A percentile compares a stretch with the other conserved stretches of the same genome.
Evolutionary conservation across 495 filamentous ascomycete genomes (phyloP).

Genomic region (Clohesyomyces aquaticus): DNA sequence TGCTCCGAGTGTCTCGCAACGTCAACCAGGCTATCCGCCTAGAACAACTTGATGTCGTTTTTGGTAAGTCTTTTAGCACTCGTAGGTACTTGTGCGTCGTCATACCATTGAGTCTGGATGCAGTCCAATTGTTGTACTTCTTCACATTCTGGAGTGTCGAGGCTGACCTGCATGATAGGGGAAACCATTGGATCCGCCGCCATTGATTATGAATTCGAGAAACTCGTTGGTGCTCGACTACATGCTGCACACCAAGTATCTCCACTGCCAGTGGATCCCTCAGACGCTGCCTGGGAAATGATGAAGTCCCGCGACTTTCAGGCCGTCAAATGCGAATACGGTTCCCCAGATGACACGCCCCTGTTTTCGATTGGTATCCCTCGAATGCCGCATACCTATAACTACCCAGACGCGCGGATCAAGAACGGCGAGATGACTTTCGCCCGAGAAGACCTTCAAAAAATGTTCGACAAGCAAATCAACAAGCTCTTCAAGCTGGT

Average conservation of each 20-base stretch:
- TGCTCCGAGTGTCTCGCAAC: slow-evolving; percentile 40
- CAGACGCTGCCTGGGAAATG: slow-evolving; percentile 45
- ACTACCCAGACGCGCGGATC: slow-evolving; percentile 44
- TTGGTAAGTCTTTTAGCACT: slow-evolving; percentile 16
- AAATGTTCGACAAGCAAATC: slow-evolving; percentile 61
- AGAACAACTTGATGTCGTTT: slow-evolving; percentile 51
- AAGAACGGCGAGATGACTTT: slow-evolving; percentile 51
- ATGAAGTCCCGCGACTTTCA: slow-evolving; percentile 45
- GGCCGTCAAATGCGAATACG: slow-evolving; percentile 47
- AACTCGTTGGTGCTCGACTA: slow-evolving; percentile 35
- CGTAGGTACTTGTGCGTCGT: no score
- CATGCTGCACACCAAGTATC: slow-evolving; percentile 24
- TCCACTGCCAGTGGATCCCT: slow-evolving; percentile 30
- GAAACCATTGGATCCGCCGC: slow-evolving; percentile 43
- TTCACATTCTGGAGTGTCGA: no score
- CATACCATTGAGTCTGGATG: no score
- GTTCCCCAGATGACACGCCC: slow-evolving; percentile 46
- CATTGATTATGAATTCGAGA: slow-evolving; percentile 44
- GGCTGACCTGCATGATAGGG: neutral
- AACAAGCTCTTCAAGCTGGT: slow-evolving; percentile 57
- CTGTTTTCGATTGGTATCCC: slow-evolving; percentile 42
- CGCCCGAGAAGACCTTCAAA: slow-evolving; percentile 51
- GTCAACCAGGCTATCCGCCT: slow-evolving; percentile 42
- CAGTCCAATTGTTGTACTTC: no score
- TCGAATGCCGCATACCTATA: slow-evolving; percentile 49